These are phyloP conservation scores for Malassezia restricta DNA, from an alignment of 1,284 basidiomycete genomes.

Conservation along the genomic window DNA sequence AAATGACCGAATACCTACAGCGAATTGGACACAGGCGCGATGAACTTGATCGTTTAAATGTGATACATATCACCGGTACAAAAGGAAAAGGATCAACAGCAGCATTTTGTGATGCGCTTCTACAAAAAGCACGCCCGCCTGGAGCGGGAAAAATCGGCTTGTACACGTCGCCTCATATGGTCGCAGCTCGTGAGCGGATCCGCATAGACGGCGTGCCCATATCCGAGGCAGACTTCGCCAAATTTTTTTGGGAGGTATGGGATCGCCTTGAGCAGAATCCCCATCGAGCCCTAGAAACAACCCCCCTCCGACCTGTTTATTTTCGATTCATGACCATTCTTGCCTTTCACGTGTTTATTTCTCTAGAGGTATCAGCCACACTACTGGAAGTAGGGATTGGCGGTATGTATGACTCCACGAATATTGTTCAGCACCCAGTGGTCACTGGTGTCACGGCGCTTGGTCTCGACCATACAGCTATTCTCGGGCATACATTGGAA, in stretches of 20 bases:
- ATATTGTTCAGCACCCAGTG: slow-evolving; percentile 78
- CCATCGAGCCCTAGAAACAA: slow-evolving; percentile 39
- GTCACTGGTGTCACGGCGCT: slow-evolving; percentile 80
- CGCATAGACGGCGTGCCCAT: slow-evolving; percentile 82
- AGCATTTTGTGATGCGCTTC: slow-evolving; percentile 56
- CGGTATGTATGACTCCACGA: slow-evolving; percentile 87
- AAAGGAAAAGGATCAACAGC: slow-evolving; percentile 98
- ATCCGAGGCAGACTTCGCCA: slow-evolving; percentile 73
- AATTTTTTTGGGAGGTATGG: slow-evolving; percentile 95
- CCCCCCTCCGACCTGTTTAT: slow-evolving; percentile 71
- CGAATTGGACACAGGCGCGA: slow-evolving; percentile 70
- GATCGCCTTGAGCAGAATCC: slow-evolving; percentile 63
- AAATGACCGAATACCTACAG: slow-evolving; percentile 78
- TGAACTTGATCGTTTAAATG: slow-evolving; percentile 77
- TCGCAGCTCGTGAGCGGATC: slow-evolving; percentile 89
- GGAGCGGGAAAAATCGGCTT: slow-evolving; percentile 53
- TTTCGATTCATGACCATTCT: slow-evolving; percentile 87
- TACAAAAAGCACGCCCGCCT: slow-evolving; percentile 18
- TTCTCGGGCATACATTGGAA: slow-evolving; percentile 75
- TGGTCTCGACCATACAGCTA: slow-evolving; percentile 81
- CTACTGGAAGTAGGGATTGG: slow-evolving; percentile 95
- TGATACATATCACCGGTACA: slow-evolving; percentile 92
- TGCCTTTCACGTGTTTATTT: slow-evolving; percentile 79
- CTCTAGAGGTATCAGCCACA: slow-evolving; percentile 68
- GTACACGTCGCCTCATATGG: slow-evolving; percentile 92